Percentiles rank a stretch among this genome's conserved stretches.
Conservation (phyloP, 2,329 filamentous ascomycete species). For the Chaetomium globosum region DNA sequence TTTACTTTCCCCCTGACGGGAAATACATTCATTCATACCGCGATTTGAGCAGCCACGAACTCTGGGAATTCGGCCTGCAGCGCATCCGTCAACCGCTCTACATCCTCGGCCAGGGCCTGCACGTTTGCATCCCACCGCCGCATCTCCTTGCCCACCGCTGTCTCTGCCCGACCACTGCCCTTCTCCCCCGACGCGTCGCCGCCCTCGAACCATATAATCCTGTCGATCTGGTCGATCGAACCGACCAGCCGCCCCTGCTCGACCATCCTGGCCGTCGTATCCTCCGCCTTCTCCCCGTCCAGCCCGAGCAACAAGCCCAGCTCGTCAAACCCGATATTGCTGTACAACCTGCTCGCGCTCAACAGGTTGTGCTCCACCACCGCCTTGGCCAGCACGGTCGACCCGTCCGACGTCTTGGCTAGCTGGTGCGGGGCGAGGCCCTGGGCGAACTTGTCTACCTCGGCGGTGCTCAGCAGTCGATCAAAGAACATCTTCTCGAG, state of each 20-base stretch:
- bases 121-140: slow-evolving; percentile 89
- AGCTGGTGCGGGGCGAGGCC: slow-evolving; percentile 85
- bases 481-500: slow-evolving; percentile 98
- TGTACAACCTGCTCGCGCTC: slow-evolving; percentile 77
- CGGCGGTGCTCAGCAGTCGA: slow-evolving; percentile 74
- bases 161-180: slow-evolving; percentile 66
- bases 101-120: slow-evolving; percentile 78
- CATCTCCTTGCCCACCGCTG: slow-evolving; percentile 69
- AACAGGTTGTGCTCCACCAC: slow-evolving; percentile 96
- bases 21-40: slow-evolving; percentile 22
- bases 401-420: slow-evolving; percentile 84
- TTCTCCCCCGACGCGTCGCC: slow-evolving; percentile 70
- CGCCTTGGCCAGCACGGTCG: slow-evolving; percentile 88
- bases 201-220: slow-evolving; percentile 82
- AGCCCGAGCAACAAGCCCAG: slow-evolving; percentile 78
- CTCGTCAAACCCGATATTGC: slow-evolving; percentile 74
- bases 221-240: slow-evolving; percentile 90
- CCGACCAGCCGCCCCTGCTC: slow-evolving; percentile 88
- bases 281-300: slow-evolving; percentile 78
- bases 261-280: slow-evolving; percentile 92
- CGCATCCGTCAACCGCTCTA: slow-evolving; percentile 39
- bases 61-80: slow-evolving; percentile 72
- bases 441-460: slow-evolving; percentile 83
- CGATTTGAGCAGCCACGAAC: slow-evolving; percentile 35
- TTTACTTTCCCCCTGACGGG: neutral